Evolutionary conservation across 2,329 filamentous ascomycete species (phyloP).

Genomic region (Fusarium mexicanum): DNA sequence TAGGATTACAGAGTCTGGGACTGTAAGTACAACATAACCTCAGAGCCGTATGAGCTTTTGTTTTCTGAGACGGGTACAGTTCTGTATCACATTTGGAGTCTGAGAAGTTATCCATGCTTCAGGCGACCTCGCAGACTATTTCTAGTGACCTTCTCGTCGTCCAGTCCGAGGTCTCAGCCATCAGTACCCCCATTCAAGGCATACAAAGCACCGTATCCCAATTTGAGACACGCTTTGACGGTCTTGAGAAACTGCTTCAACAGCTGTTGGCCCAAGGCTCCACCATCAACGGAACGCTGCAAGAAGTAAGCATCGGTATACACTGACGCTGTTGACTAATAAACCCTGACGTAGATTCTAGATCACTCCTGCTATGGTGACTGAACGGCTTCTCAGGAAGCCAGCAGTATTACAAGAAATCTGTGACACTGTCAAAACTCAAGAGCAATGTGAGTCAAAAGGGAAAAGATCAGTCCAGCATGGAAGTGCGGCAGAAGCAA

Average conservation of each 20-base stretch:
- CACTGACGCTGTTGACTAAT: fast-evolving
- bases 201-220: background rate
- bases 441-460: fast-evolving
- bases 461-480: fast-evolving
- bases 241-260: fast-evolving
- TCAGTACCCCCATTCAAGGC: fast-evolving
- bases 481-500: background rate
- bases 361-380: background rate
- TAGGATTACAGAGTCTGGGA: background rate
- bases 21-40: background rate
- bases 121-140: background rate
- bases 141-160: background rate
- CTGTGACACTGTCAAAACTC: background rate
- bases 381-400: background rate
- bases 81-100: background rate
- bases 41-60: too few species aligned
- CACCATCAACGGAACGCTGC: background rate
- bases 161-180: background rate
- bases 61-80: background rate
- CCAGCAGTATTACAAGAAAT: background rate
- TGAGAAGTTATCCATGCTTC: background rate
- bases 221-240: background rate
- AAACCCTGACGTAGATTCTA: background rate
- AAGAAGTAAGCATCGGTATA: background rate
- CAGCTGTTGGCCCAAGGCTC: background rate